Base-by-base conservation (phyloP, 2,329 filamentous ascomycete species). In the Septoria petroselini region DNA sequence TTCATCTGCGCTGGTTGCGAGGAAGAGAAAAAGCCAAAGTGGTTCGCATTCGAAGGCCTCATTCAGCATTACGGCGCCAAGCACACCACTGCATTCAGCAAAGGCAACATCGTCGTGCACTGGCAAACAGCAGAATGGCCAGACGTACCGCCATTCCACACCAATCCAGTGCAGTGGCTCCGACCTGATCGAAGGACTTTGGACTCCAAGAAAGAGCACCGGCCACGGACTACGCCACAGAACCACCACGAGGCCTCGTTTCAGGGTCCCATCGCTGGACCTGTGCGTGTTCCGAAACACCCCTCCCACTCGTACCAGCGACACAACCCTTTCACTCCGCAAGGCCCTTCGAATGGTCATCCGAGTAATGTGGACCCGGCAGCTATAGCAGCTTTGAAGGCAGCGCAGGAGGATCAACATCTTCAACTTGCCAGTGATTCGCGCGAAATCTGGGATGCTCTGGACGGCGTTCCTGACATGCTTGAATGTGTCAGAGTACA, bases 41-140 rank as follows among this genome's bases (percentile, higher is more conserved):
- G 78, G 48, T 91, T 87, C 60, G 83, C 83, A 0, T 86, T 93
- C 56, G 86, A 91, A 68, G 83, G 83, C 7, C 81, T 91, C 21
- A 79, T 91, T 38, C 88, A 93, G 64, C 88, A 94, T 67, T 91
- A 84, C 64, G 86, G 86, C 50, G 86, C 86, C 33, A 93, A 91
- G 66, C 88, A 93, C 65, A 90, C 86, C 35, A 81, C 68, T 49
- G 69, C 74, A 11, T 80, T 91, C 50, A 89, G 85, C 65, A 68
- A 78, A 48, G 87, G 86, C 41, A 88, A 80, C 60, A 73, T 86
- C 39, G 81, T 90, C 35, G 85, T 91, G 12, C 76, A 85, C 62
- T 94, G 88, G 88, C 82, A 71, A 64, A 71, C 83, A 65, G 80
- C 86, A 2, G 84, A 89, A 65, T 94, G 88, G 88, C 87, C 88